These are phyloP conservation scores for Pyrenochaeta sp. DNA, from an alignment of 2,329 filamentous ascomycete genomes.

Conservation along the genomic window DNA sequence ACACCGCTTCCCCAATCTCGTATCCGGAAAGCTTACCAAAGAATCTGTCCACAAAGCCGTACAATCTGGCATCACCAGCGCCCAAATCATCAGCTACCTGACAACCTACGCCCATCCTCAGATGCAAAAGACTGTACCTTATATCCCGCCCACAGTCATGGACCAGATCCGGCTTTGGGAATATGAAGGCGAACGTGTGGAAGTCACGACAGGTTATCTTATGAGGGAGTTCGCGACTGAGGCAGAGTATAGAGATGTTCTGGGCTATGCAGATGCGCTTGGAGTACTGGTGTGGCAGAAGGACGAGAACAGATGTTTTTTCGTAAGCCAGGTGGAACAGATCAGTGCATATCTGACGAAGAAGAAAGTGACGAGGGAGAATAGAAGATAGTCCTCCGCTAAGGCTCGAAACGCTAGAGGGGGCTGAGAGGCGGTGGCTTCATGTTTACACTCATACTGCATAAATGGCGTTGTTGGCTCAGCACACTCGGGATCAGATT, in stretches of 20 bases:
- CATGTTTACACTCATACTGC: background rate
- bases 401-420: background rate
- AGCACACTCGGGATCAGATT: background rate
- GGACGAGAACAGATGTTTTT: conserved; percentile 82
- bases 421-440: background rate
- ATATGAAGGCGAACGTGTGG: conserved; percentile 94
- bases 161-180: conserved; percentile 99
- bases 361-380: conserved; percentile 32
- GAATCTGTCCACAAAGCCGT: conserved; percentile 89
- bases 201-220: conserved; percentile 80
- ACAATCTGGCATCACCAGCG: conserved; percentile 86
- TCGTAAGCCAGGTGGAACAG: conserved; percentile 90
- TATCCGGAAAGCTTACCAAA: conserved; percentile 89
- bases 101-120: conserved; percentile 93
- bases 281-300: conserved; percentile 90
- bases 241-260: conserved; percentile 74
- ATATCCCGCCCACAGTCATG: conserved; percentile 92
- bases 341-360: conserved; percentile 80
- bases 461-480: background rate
- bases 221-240: conserved; percentile 85
- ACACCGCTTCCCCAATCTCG: conserved; percentile 92
- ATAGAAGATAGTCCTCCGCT: background rate
- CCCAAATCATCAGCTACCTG: conserved; percentile 95
- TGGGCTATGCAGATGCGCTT: conserved; percentile 83
- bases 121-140: conserved; percentile 78